A percentile compares a stretch with the other conserved stretches of the same genome.
Conservation (phyloP, 1,139 yeast species). For the Arxiozyma telluris region DNA sequence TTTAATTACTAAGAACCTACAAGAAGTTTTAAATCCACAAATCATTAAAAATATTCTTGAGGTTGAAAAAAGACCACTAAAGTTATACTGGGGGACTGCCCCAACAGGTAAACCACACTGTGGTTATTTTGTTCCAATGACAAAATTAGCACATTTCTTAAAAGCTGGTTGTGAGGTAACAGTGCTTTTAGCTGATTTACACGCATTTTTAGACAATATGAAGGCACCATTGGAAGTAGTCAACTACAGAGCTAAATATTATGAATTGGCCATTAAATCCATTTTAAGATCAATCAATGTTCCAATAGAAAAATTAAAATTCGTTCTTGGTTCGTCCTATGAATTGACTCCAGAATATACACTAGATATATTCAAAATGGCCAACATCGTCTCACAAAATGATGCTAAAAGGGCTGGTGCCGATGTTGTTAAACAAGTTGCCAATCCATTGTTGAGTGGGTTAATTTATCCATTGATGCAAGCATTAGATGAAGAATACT, state of each 20-base stretch:
- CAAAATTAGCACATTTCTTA: slow-evolving; percentile 87
- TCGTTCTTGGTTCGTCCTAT: slow-evolving; percentile 82
- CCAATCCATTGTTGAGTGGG: slow-evolving; percentile 87
- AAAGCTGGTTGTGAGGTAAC: slow-evolving; percentile 95
- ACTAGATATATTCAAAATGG: slow-evolving; percentile 76
- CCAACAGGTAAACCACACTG: slow-evolving; percentile 98
- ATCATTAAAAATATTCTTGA: slow-evolving; percentile 80
- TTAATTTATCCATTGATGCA: slow-evolving; percentile 97
- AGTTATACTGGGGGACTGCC: slow-evolving; percentile 93
- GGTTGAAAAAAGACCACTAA: slow-evolving; percentile 70
- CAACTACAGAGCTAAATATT: slow-evolving; percentile 78
- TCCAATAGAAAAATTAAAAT: slow-evolving; percentile 78
- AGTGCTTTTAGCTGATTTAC: slow-evolving; percentile 90
- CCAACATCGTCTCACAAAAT: slow-evolving; percentile 80
- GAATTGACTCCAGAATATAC: slow-evolving; percentile 73
- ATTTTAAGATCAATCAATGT: slow-evolving; percentile 80
- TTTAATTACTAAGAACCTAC: slow-evolving; percentile 76
- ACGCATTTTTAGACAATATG: slow-evolving; percentile 96
- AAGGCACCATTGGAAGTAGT: slow-evolving; percentile 95
- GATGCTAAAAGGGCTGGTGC: slow-evolving; percentile 99
- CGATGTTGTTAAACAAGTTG: slow-evolving; percentile 96
- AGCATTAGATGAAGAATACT: slow-evolving; percentile 89
- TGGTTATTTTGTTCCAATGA: slow-evolving; percentile 97
- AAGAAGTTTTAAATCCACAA: slow-evolving; percentile 83
- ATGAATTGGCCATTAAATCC: slow-evolving; percentile 73